Evolutionary conservation across 2,329 filamentous ascomycete species (phyloP), one percentile per base, ranked within the genome.

Genomic region (Monilinia fructicola): DNA sequence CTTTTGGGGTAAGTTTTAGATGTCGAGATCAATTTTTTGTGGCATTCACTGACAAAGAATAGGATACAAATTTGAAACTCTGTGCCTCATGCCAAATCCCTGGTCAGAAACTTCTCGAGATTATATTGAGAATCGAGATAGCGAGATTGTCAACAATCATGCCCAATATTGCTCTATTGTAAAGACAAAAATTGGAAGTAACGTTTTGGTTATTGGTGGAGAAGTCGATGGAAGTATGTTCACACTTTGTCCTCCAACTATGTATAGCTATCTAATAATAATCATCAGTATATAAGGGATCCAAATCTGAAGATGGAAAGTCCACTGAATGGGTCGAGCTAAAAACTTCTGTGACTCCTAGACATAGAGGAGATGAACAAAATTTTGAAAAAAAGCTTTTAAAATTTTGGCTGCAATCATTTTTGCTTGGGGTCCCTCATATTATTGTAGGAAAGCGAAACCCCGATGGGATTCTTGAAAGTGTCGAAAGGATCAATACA

Each of bases 321-420:
- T 87, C 90, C 0, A 90, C 92, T 70, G 92, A 94, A 73, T 99
- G 93, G 90, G 89, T 98, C 42, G 95, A 99, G 78, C 84, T 99
- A 67, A 99, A 99, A 77, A 99, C 95, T 0, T 87, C 87, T 14
- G 14, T 60, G 56, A 60, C 56, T 50, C n/a, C 88, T 86, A 52
- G 87, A 90, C 70, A 88, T 94, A 60, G 82, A 82, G 62, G 86
- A 56, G 91, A 95, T 73, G 83, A 87, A 74, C 78, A 89, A 26
- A 90, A 87, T 69, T 97, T 94, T 76, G 91, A 97, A 78, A 86
- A 91, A 59, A 98, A 98, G 77, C 84, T 98, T 65, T 85, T 96
- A 78, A 96, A 96, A 75, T 97, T 94, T 79, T 99, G 95, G 95
- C 92, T 94, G 18, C 95, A 98, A 78, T 96, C 91, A 0, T 99